Base-by-base conservation (phyloP, 352 stramenopile genomes). In the Hyaloperonospora arabidopsidis region DNA sequence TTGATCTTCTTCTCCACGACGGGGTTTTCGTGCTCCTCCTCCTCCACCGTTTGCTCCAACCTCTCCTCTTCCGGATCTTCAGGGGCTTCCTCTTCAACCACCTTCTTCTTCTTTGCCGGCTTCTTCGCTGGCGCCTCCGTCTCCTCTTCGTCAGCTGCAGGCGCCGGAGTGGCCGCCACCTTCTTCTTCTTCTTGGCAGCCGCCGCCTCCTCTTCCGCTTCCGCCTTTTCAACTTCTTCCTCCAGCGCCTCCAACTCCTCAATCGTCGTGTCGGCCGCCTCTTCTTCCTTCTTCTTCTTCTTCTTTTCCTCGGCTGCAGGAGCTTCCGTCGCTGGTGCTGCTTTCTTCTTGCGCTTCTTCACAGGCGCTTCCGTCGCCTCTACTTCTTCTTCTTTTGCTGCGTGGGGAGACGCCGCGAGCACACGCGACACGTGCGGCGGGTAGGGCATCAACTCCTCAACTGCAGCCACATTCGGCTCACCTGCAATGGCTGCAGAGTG, bases 1-100 rank as follows among this genome's bases (percentile, higher is more conserved):
- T 76, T 75, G 48, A 84, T 85, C 66, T 83, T 85, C 63, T 84
- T 85, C 53, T 90, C 79, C 3, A 70, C 76, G 23, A 71, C 13
- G 21, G 17, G 29, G 41, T 45, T 43, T 55, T 52, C 1, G 47
- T 38, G 0, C 8, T 32, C 25, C 8, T 32, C 25, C 25, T 45
- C 18, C n/a, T 45, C 18, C 40, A 22, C 10, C 15, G 17, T 44
- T 44, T 44, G 45, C n/a, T 57, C 22, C 47, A 62, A 62, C 4
- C 51, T 43, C 2, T 32, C 55, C 21, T 54, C 63, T 5, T 62
- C 34, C 0, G n/a, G n/a, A n/a, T 49, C 51, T 18, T 68, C 45
- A 0, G 58, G 54, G 13, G 49, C 21, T 10, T 45, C 19, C 34
- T 59, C 46, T 35, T 47, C 49, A 10, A 0, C 25, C 0, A 10